These are phyloP conservation scores for Arthromyces matolae DNA, from an alignment of 768 basidiomycete species.

Conservation along the genomic window DNA sequence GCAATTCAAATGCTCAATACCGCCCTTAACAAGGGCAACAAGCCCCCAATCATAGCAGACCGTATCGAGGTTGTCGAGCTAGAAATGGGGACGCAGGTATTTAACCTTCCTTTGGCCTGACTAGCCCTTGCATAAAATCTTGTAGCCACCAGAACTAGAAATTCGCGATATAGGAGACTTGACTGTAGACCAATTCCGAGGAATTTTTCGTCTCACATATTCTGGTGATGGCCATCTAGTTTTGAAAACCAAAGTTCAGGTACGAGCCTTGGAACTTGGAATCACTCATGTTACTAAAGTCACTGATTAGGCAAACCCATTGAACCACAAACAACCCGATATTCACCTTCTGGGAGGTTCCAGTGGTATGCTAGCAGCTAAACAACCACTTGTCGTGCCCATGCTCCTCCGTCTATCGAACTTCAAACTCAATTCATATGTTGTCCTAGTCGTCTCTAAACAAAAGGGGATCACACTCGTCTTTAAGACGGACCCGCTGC, in stretches of 20 bases:
- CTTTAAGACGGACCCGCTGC: constrained; percentile 98
- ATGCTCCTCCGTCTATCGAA: constrained; percentile 98
- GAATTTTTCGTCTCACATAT: constrained; percentile 94
- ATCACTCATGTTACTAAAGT: neutral
- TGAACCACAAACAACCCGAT: constrained; percentile 89
- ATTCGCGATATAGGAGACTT: constrained; percentile 97
- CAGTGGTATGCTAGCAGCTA: constrained; percentile 88
- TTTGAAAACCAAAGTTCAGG: constrained; percentile 90
- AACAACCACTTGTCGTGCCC: constrained; percentile 92
- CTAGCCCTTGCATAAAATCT: neutral
- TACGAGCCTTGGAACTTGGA: constrained; percentile 28
- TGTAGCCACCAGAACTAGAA: constrained; percentile 92
- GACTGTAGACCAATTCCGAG: constrained; percentile 91
- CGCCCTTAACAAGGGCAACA: constrained; percentile 96
- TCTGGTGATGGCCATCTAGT: constrained; percentile 90
- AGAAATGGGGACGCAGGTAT: constrained; percentile 98
- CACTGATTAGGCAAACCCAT: constrained; percentile 76
- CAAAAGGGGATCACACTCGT: constrained; percentile 98
- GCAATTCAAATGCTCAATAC: constrained; percentile 95
- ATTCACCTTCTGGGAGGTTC: constrained; percentile 84
- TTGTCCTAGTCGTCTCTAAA: constrained; percentile 95
- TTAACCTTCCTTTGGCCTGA: constrained; percentile 2
- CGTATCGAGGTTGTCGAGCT: constrained; percentile 96
- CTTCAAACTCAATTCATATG: constrained; percentile 90
- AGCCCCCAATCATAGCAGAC: constrained; percentile 96